phyloP scores from a whole-genome alignment of 805 yeast species.

The Saccharomycopsis javanensis region DNA sequence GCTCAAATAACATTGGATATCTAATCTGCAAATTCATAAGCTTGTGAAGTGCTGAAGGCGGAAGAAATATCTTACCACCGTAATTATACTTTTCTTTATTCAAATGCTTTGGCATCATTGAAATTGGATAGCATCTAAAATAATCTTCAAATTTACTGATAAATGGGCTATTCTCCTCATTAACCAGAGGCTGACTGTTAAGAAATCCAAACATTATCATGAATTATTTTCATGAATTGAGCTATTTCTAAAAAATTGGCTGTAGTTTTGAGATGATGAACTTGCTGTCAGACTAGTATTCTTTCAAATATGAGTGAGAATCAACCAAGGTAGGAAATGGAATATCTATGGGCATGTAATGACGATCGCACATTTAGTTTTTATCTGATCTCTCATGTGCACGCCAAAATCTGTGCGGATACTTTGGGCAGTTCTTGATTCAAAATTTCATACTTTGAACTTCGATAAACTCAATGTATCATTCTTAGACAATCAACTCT shows the following conservation, averaged over 20 bases:
- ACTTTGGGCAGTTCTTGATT: too few relatives aligned
- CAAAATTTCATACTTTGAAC: too few relatives aligned
- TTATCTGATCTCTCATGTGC: too few relatives aligned
- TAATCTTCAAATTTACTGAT: conserved; percentile 57
- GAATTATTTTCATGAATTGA: not conserved
- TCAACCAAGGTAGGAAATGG: too few relatives aligned
- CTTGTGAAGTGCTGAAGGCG: conserved; percentile 85
- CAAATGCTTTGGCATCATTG: conserved; percentile 62
- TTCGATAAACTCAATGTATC: too few relatives aligned
- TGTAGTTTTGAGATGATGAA: not conserved
- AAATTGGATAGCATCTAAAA: conserved; percentile 86
- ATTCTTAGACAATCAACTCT: too few relatives aligned
- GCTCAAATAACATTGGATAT: conserved; percentile 91
- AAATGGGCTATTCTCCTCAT: not conserved
- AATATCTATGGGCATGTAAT: too few relatives aligned
- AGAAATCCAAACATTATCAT: not conserved
- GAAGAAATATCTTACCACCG: conserved; percentile 93
- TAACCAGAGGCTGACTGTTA: not conserved
- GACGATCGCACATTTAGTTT: too few relatives aligned
- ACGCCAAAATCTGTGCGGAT: too few relatives aligned
- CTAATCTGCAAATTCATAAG: conserved; percentile 84
- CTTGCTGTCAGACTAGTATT: not conserved
- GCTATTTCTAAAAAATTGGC: too few relatives aligned
- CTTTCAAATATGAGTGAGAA: too few relatives aligned
- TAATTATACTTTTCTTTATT: conserved; percentile 72